phyloP scores from a whole-genome alignment of 768 basidiomycete species.

The Suillus cothurnatus region DNA sequence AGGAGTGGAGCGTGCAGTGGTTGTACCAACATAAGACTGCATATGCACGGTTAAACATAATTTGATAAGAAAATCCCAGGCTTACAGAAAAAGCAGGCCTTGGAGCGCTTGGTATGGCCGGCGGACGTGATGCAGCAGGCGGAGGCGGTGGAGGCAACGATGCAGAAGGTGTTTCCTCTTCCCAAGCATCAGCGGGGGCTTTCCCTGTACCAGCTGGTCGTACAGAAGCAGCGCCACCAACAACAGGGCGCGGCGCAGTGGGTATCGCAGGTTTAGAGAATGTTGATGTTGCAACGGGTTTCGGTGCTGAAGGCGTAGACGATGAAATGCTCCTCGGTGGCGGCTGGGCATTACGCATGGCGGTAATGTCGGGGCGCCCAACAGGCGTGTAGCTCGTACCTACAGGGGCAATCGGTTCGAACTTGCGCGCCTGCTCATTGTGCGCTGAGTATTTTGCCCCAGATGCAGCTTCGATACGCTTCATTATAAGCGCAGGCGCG shows the following conservation, averaged over 20 bases:
- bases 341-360: slow-evolving; percentile 51
- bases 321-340: slow-evolving; percentile 32
- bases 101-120: slow-evolving; percentile 43
- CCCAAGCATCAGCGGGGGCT: slow-evolving; percentile 62
- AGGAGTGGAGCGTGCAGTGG: slow-evolving; percentile 23
- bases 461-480: slow-evolving; percentile 83
- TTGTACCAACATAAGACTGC: slow-evolving; percentile 18
- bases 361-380: slow-evolving; percentile 70
- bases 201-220: slow-evolving; percentile 39
- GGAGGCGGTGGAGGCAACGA: slow-evolving; percentile 45
- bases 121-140: slow-evolving; percentile 50
- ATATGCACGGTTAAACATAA: slow-evolving; percentile 10
- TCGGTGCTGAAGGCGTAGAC: slow-evolving; percentile 14
- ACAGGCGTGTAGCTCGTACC: slow-evolving; percentile 77
- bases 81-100: slow-evolving; percentile 45
- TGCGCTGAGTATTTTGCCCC: slow-evolving; percentile 90
- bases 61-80: slow-evolving; percentile 16
- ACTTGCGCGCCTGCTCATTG: slow-evolving; percentile 70
- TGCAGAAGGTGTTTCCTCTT: slow-evolving; percentile 45
- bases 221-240: slow-evolving; percentile 46
- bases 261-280: slow-evolving; percentile 37
- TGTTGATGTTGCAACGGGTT: background rate
- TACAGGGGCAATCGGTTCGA: slow-evolving; percentile 81
- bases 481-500: slow-evolving; percentile 76
- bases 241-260: slow-evolving; percentile 49